phyloP scores from a whole-genome alignment of 176 grass and related monocot species.

The Eleusine indica region DNA sequence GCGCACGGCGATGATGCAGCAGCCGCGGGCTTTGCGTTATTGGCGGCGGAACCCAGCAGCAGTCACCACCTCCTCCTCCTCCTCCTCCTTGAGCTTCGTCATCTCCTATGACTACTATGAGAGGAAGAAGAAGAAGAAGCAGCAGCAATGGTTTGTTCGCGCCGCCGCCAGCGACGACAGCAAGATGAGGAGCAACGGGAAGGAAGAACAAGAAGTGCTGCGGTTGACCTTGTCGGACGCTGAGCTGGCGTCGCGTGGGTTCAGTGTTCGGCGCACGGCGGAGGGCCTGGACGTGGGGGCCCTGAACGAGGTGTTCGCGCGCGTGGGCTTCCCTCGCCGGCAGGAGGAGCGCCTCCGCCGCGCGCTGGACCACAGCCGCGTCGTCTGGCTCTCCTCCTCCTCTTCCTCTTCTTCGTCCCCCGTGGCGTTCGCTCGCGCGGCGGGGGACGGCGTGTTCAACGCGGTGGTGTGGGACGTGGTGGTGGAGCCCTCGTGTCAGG shows the following conservation, averaged over 20 bases:
- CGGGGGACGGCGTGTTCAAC: constrained; percentile 93
- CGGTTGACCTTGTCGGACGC: constrained; percentile 64
- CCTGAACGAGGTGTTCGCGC: constrained; percentile 83
- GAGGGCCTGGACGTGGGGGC: constrained; percentile 59
- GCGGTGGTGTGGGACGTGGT: constrained; percentile 97
- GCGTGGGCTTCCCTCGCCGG: constrained; percentile 86
- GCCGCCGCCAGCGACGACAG: background rate
- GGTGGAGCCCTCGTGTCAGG: constrained; percentile 82
- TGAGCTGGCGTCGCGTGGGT: constrained; percentile 72
- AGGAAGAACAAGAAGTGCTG: background rate
- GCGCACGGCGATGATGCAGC: background rate
- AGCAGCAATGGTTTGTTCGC: background rate
- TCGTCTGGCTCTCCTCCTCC: constrained; percentile 73
- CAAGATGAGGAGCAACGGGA: background rate
- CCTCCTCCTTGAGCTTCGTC: background rate
- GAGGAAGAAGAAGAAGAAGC: background rate
- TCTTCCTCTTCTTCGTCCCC: constrained; percentile 39
- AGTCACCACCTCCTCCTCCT: no score
- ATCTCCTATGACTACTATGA: background rate
- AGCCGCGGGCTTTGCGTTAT: no score
- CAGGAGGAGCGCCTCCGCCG: constrained; percentile 66
- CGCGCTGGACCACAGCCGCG: constrained; percentile 71
- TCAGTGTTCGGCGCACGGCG: constrained; percentile 54
- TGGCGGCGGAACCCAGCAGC: no score
- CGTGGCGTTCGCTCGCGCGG: constrained; percentile 92